Conservation (phyloP, 2,329 filamentous ascomycete species). For the Penicillium sp. region DNA sequence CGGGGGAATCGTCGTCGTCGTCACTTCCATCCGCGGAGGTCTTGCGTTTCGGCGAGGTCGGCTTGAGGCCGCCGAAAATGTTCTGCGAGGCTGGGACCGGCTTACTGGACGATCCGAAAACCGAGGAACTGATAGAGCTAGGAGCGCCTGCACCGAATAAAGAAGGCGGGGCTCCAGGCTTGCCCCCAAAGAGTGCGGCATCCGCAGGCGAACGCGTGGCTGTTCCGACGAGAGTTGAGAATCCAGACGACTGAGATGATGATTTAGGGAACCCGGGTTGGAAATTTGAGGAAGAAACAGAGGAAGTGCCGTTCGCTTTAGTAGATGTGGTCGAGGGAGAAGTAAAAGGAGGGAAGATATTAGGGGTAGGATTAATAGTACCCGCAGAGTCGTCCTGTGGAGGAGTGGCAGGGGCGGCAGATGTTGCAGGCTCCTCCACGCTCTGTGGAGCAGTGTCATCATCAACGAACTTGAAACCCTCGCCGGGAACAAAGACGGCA, state of each 20-base stretch:
- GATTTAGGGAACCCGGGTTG: not conserved
- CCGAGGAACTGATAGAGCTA: constrained; percentile 21
- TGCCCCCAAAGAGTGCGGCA: not conserved
- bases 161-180: not conserved
- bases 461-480: constrained; percentile 37
- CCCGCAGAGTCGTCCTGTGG: not conserved
- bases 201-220: not conserved
- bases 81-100: constrained; percentile 33
- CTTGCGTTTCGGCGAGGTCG: constrained; percentile 20
- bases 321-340: not conserved
- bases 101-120: constrained; percentile 31
- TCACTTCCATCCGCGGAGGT: constrained; percentile 22
- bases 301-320: not conserved
- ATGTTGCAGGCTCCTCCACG: not conserved
- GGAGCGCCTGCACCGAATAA: constrained; percentile 8
- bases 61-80: constrained; percentile 40
- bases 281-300: not conserved
- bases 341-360: not conserved
- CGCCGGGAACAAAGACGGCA: constrained; percentile 32
- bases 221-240: not conserved
- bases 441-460: constrained; percentile 17
- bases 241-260: not conserved
- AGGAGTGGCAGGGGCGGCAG: not conserved
- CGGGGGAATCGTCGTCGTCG: constrained; percentile 26
- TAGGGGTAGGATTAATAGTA: not conserved